A percentile compares a stretch with the other conserved stretches of the same genome.
These are phyloP conservation scores for Metarhizium guizhouense DNA, from an alignment of 2,329 filamentous ascomycete genomes.

Conservation along the genomic window DNA sequence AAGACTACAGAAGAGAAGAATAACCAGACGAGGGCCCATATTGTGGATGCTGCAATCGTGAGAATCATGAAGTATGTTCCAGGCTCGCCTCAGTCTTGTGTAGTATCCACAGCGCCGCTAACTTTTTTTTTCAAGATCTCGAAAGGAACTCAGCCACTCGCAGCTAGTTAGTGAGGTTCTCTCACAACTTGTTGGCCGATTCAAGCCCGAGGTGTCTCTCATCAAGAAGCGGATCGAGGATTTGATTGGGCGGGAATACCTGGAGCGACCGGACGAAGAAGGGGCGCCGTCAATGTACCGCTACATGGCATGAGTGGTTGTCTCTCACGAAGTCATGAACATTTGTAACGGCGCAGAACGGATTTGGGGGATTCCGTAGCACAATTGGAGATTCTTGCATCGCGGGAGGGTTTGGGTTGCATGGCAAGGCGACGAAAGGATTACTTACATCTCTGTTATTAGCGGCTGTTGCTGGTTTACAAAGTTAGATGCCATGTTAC, in stretches of 20 bases:
- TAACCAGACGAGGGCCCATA: slow-evolving; percentile 59
- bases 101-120: neutral
- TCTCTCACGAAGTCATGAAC: neutral
- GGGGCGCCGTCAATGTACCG: slow-evolving; percentile 56
- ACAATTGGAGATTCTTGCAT: slow-evolving; percentile 2
- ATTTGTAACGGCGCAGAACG: neutral
- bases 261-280: slow-evolving; percentile 62
- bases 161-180: slow-evolving; percentile 65
- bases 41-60: slow-evolving; percentile 69
- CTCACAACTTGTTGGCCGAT: slow-evolving; percentile 56
- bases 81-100: neutral
- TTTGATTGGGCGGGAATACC: slow-evolving; percentile 66
- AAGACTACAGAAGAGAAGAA: slow-evolving; percentile 69
- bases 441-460: neutral
- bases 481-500: neutral
- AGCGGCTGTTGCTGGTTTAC: neutral
- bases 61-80: slow-evolving; percentile 73
- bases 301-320: slow-evolving; percentile 54
- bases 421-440: neutral
- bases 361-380: neutral
- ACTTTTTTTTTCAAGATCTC: slow-evolving; percentile 42
- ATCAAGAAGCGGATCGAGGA: slow-evolving; percentile 78
- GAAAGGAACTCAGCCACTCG: slow-evolving; percentile 61
- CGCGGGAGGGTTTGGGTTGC: neutral
- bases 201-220: slow-evolving; percentile 67